A percentile compares a stretch with the other conserved stretches of the same genome.
Evolutionary conservation across 345 rosid species (phyloP).

Genomic region (Eucalyptus albens): DNA sequence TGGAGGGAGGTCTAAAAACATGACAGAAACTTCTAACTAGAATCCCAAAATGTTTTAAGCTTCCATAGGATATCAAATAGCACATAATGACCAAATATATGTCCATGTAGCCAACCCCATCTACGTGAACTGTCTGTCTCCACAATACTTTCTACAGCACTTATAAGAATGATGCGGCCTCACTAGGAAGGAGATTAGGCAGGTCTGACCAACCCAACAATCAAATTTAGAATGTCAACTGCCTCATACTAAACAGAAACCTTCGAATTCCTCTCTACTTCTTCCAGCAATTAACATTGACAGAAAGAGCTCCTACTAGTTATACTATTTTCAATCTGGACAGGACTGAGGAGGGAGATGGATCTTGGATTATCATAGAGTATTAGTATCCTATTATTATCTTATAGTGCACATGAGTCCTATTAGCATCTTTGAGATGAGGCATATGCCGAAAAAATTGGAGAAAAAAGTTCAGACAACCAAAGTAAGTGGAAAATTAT

Average conservation of each 20-base stretch:
- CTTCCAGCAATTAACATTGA: background rate
- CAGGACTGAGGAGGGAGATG: background rate
- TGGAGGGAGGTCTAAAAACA: background rate
- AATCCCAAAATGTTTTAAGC: background rate
- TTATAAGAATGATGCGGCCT: background rate
- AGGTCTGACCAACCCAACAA: background rate
- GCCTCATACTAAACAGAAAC: background rate
- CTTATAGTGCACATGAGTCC: background rate
- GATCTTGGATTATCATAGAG: background rate
- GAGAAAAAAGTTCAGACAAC: background rate
- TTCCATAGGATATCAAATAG: background rate
- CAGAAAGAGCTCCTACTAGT: background rate
- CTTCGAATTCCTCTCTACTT: background rate
- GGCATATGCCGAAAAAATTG: background rate
- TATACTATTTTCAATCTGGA: background rate
- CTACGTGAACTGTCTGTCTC: background rate
- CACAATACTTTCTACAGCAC: background rate
- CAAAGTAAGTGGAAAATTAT: background rate
- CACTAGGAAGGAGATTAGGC: background rate
- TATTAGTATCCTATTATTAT: background rate
- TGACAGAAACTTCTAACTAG: background rate
- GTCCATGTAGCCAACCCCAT: background rate
- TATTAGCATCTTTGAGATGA: background rate
- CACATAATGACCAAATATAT: background rate
- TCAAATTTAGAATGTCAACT: background rate